Evolutionary conservation across 805 yeast species (phyloP), one percentile per base, ranked within the genome.

Genomic region (Wickerhamomyces alni): DNA sequence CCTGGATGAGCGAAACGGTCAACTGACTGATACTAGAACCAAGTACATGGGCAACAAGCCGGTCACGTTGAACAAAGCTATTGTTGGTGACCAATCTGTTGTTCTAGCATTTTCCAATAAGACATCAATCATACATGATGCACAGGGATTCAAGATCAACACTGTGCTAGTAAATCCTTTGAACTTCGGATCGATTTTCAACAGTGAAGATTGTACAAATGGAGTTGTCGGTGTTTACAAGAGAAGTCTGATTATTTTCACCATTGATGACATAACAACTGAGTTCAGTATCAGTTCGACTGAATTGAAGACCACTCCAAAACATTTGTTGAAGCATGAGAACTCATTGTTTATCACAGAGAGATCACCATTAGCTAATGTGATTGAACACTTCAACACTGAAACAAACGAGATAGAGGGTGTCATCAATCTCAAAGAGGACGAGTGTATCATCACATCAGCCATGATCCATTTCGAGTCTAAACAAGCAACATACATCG

Each of bases 1-100:
- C 6, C 49, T 88, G 29, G 87, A 84, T 52, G 52, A 57, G 0
- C 51, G 63, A 5, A 67, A 81, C 4, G 96, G 95, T 3, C 69
- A 76, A 17, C 56, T 82, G 12, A 63, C 74, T 1, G 81, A 82
- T 46, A 75, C 87, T 1, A 67, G 82, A 50, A 75, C 78, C 15
- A 79, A 81, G 52, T 87, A 82, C 52, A 57, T 87, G 22, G 98
- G 98, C 0, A 71, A 84, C 0, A 69, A 69, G 30, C 77, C 84
- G 0, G 81, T 88, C 0, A 51, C 52, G 3, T 58, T 88, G 12
- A 45, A 39, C 13, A 50, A 46, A n/a, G 33, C 45, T 4, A 35
- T 40, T 2, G 39, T 29, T 5, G 18, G 39, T 13, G 38, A 45
- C 13, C 43, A 43, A 8, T 31, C 40, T n/a, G 51, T 58, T 17